Evolutionary conservation across 208 protist species (phyloP), one percentile per base, ranked within the genome.

Genomic region (Blastocrithidia nonstop): DNA sequence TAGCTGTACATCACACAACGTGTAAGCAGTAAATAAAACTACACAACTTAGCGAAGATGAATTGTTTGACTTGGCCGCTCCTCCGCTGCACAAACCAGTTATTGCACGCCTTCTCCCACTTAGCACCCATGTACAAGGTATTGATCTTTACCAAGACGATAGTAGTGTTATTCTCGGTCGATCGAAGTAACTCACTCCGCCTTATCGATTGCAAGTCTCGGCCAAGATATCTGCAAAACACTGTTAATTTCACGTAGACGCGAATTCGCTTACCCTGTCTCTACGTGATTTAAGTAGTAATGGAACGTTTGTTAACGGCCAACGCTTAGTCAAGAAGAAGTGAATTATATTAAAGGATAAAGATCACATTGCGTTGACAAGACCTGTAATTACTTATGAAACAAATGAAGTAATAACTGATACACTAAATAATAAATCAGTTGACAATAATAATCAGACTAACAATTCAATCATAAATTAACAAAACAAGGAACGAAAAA

Each of bases 261-360:
- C 71, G n/a, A 31, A 63, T 26, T 86, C 80, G 4, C 39, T 59
- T 17, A 40, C 55, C 11, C 46, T 93, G 1, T 56, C 37, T 22
- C 37, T 93, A 31, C 57, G 41, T 24, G 84, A 93, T 50, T 33
- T 45, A 2, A 88, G 75, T 1, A 77, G 74, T 13, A 93, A 93
- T 46, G 84, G 84, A 23, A 86, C 74, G 1, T 88, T 62, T 37
- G 38, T 88, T 24, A 89, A 93, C 37, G 66, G 65, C 28, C 33
- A 17, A n/a, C 75, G 84, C 4, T 7, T 88, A 0, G 22, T 33
- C 0, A 82, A 73, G 43, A 48, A 42, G 5, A 46, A 51, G 29
- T 31, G 40, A 20, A 65, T 72, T 29, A 38, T 39, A 35, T 56
- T 93, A 45, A 49, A 83, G 3, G 46, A 54, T 6, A 74, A 74